Conservation (phyloP, 768 basidiomycete species). For the Boletus rufocinnamomeus region DNA sequence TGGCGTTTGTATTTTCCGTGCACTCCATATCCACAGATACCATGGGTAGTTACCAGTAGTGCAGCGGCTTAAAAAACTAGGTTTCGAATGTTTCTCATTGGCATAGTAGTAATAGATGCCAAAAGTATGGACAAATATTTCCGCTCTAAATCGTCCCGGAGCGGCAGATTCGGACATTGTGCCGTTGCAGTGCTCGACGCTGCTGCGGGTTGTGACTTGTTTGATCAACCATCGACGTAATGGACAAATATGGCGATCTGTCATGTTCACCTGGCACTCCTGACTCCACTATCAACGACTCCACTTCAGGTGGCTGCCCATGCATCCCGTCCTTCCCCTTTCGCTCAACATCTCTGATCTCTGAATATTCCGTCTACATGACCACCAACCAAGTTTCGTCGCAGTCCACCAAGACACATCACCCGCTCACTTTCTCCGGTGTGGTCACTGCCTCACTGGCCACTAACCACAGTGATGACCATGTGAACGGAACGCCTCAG, state of each 20-base stretch:
- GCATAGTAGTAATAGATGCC: no score
- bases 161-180: no score
- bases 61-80: no score
- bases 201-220: no score
- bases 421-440: slow-evolving; percentile 8
- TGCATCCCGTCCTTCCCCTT: background rate
- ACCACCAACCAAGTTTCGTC: background rate
- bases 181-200: no score
- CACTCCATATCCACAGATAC: no score
- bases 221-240: background rate
- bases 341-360: background rate
- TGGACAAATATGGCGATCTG: background rate
- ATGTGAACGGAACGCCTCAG: background rate
- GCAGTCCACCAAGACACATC: background rate
- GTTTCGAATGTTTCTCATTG: no score
- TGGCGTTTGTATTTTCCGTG: no score
- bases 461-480: background rate
- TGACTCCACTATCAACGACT: background rate
- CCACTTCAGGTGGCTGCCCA: background rate
- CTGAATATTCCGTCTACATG: slow-evolving; percentile 10
- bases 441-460: slow-evolving; percentile 10
- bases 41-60: no score
- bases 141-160: no score
- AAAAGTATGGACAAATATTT: no score
- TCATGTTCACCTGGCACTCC: background rate